phyloP scores from a whole-genome alignment of 192 early-diverging fungal genomes.

The Phlyctochytrium planicorne region DNA sequence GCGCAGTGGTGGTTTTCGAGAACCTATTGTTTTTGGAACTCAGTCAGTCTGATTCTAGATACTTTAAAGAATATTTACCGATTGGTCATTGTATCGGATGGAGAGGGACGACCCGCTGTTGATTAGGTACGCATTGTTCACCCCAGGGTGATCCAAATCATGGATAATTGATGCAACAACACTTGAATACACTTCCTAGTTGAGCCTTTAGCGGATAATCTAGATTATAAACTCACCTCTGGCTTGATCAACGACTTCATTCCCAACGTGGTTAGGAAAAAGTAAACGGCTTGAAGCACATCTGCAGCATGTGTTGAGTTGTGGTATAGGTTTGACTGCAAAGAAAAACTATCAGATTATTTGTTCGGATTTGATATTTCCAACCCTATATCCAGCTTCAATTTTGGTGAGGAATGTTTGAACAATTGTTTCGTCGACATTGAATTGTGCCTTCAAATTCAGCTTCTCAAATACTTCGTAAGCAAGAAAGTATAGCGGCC shows the following conservation, averaged over 20 bases:
- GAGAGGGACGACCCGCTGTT: slow-evolving; percentile 30
- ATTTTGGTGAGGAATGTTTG: slow-evolving; percentile 28
- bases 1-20: slow-evolving; percentile 58
- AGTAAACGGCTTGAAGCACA: slow-evolving; percentile 50
- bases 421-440: slow-evolving; percentile 31
- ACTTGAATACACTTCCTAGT: slow-evolving; percentile 32
- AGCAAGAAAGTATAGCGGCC: slow-evolving; percentile 32
- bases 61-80: slow-evolving; percentile 21
- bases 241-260: slow-evolving; percentile 18
- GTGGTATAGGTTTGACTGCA: slow-evolving; percentile 41
- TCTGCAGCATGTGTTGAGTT: slow-evolving; percentile 54
- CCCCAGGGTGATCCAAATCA: slow-evolving; percentile 52
- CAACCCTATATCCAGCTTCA: slow-evolving; percentile 36
- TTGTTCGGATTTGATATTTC: slow-evolving; percentile 4
- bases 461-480: slow-evolving; percentile 26
- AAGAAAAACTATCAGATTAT: slow-evolving; percentile 8
- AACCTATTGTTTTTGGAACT: slow-evolving; percentile 16
- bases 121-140: slow-evolving; percentile 50
- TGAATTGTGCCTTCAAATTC: slow-evolving; percentile 23
- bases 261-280: slow-evolving; percentile 29
- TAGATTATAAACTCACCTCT: slow-evolving; percentile 28
- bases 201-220: background rate
- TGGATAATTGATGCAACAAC: slow-evolving; percentile 41
- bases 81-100: slow-evolving; percentile 47
- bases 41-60: too few relatives aligned